Evolutionary conservation across 2,329 filamentous ascomycete species (phyloP).

Genomic region (Epicoccum nigrum): DNA sequence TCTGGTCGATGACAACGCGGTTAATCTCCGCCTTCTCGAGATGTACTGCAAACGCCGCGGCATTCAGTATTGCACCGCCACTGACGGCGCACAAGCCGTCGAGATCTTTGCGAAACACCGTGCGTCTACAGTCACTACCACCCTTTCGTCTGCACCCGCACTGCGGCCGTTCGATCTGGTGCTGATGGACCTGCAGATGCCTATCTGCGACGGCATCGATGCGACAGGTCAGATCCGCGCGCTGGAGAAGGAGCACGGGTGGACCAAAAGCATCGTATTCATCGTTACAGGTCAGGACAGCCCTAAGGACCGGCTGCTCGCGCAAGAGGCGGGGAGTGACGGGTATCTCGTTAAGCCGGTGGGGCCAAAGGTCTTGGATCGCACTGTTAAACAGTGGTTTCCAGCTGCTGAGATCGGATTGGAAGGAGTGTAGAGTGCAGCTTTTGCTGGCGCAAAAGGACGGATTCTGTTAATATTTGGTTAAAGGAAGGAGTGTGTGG

Average conservation of each 20-base stretch:
- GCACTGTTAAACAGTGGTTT: constrained; percentile 29
- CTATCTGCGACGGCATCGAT: constrained; percentile 46
- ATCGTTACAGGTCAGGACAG: constrained; percentile 46
- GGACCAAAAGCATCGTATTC: constrained; percentile 35
- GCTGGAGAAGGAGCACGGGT: constrained; percentile 35
- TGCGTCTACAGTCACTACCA: background rate
- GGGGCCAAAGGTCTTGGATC: constrained; percentile 37
- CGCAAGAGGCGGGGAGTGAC: constrained; percentile 37
- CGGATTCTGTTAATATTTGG: background rate
- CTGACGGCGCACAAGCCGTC: constrained; percentile 52
- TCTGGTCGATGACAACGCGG: constrained; percentile 54
- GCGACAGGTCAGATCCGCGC: constrained; percentile 44
- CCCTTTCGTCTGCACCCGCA: background rate
- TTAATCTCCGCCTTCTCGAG: constrained; percentile 54
- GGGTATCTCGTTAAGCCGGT: constrained; percentile 44
- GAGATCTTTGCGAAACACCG: constrained; percentile 32
- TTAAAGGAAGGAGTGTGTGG: background rate
- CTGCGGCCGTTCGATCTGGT: constrained; percentile 40
- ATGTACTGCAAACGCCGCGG: constrained; percentile 56
- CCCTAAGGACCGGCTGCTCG: constrained; percentile 28
- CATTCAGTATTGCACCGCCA: constrained; percentile 46
- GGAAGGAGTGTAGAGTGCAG: background rate
- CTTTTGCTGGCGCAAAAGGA: too few relatives aligned
- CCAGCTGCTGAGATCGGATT: constrained; percentile 18
- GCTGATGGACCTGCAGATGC: constrained; percentile 53